phyloP scores from a whole-genome alignment of 2,329 filamentous ascomycete species.

The Thielaviopsis punctulata region DNA sequence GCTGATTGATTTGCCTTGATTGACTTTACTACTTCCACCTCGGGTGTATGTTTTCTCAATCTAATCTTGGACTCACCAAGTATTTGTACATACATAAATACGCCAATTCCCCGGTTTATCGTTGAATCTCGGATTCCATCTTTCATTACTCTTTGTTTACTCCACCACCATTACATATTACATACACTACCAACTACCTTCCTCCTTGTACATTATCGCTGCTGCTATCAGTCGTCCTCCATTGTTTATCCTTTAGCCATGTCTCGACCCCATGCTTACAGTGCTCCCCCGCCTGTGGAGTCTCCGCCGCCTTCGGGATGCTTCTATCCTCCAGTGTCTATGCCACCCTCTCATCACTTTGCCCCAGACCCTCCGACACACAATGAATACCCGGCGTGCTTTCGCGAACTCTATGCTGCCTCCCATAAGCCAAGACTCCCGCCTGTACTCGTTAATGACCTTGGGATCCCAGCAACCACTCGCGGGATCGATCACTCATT shows the following conservation, averaged over 20 bases:
- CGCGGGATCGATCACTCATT: not conserved
- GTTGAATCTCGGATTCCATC: not conserved
- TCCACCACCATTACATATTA: not conserved
- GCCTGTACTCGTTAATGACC: not conserved
- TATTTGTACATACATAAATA: not conserved
- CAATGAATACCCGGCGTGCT: not conserved
- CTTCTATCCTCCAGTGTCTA: not conserved
- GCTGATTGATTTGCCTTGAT: not conserved
- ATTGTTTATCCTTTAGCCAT: not conserved
- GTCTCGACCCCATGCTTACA: conserved; percentile 1
- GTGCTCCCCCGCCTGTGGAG: conserved; percentile 5
- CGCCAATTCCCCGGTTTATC: not conserved
- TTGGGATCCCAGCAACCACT: not conserved
- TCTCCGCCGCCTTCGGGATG: conserved; percentile 3
- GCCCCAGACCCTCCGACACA: not conserved
- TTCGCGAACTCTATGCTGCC: not conserved
- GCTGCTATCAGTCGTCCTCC: not conserved
- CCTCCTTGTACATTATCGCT: not conserved
- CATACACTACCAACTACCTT: not conserved
- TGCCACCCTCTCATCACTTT: not conserved
- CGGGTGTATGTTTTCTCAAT: not conserved
- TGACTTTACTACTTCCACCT: not conserved
- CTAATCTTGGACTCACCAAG: not conserved
- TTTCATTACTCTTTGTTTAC: not conserved
- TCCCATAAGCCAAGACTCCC: not conserved